Percentiles rank a stretch among this genome's conserved stretches.
Conservation (phyloP, 2,329 filamentous ascomycete genomes). For the Fusarium sp. region DNA sequence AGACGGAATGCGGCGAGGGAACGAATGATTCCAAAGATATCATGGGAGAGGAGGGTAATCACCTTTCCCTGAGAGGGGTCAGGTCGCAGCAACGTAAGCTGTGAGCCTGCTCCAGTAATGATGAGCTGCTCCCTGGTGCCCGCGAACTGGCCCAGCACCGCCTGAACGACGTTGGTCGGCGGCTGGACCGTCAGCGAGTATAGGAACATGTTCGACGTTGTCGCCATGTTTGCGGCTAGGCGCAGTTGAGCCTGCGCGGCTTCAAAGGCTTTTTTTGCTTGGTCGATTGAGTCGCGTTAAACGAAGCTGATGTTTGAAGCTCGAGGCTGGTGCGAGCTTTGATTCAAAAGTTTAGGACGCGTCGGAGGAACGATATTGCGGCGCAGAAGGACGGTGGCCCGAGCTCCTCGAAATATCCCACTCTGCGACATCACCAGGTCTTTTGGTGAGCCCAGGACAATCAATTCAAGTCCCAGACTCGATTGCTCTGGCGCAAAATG, state of each 20-base stretch:
- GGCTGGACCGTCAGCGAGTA: constrained; percentile 97
- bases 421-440: constrained; percentile 35
- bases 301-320: constrained; percentile 41
- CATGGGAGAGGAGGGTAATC: constrained; percentile 86
- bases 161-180: constrained; percentile 88
- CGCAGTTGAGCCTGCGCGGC: constrained; percentile 66
- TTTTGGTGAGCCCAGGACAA: constrained; percentile 30
- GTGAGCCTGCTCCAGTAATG: constrained; percentile 90
- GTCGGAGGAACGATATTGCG: constrained; percentile 54
- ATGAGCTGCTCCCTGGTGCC: constrained; percentile 99
- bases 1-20: constrained; percentile 89
- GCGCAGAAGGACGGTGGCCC: constrained; percentile 43
- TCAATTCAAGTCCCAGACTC: constrained; percentile 15
- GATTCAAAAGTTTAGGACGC: constrained; percentile 47
- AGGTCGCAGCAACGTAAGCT: constrained; percentile 87
- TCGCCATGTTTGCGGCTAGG: constrained; percentile 80
- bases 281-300: constrained; percentile 47
- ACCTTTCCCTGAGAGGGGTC: constrained; percentile 89
- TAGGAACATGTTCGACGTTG: constrained; percentile 98
- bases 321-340: constrained; percentile 45
- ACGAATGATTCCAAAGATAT: constrained; percentile 96
- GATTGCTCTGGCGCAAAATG: constrained; percentile 45
- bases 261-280: constrained; percentile 44
- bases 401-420: constrained; percentile 49
- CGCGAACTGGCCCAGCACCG: constrained; percentile 93